Conservation (phyloP, 768 basidiomycete species). For the Mycena crocata region DNA sequence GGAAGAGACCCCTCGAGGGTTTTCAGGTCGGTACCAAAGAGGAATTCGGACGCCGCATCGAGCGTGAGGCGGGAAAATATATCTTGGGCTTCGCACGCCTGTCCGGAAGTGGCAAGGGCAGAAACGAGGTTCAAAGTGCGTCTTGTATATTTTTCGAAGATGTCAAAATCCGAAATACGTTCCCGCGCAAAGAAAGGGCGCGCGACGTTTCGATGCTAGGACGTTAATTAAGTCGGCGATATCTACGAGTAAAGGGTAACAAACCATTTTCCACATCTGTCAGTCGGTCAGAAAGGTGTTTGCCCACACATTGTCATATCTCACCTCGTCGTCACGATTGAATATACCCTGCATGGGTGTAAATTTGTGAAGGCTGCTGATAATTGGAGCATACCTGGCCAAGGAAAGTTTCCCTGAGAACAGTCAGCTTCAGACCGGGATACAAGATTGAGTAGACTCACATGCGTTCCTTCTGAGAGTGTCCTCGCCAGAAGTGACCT, state of each 20-base stretch:
- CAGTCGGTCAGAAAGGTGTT: slow-evolving; percentile 20
- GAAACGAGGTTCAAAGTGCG: slow-evolving; percentile 64
- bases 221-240: background rate
- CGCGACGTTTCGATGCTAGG: slow-evolving; percentile 72
- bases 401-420: slow-evolving; percentile 66
- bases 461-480: slow-evolving; percentile 74
- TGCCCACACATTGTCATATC: slow-evolving; percentile 23
- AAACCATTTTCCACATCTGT: slow-evolving; percentile 75
- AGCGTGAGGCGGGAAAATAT: slow-evolving; percentile 75
- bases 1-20: slow-evolving; percentile 69
- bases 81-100: slow-evolving; percentile 74
- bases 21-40: slow-evolving; percentile 74
- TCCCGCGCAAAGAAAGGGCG: slow-evolving; percentile 84
- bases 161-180: slow-evolving; percentile 74
- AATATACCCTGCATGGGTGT: slow-evolving; percentile 66
- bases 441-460: slow-evolving; percentile 44
- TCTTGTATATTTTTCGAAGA: slow-evolving; percentile 67
- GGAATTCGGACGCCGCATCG: slow-evolving; percentile 78
- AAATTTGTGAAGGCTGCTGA: background rate
- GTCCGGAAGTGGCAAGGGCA: slow-evolving; percentile 46
- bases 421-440: slow-evolving; percentile 3
- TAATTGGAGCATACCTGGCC: slow-evolving; percentile 48
- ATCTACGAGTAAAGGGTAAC: slow-evolving; percentile 18
- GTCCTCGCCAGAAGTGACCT: slow-evolving; percentile 73
- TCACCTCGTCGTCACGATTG: slow-evolving; percentile 78